Evolutionary conservation across 2,329 filamentous ascomycete species (phyloP).

Genomic region (Phoma sp.): DNA sequence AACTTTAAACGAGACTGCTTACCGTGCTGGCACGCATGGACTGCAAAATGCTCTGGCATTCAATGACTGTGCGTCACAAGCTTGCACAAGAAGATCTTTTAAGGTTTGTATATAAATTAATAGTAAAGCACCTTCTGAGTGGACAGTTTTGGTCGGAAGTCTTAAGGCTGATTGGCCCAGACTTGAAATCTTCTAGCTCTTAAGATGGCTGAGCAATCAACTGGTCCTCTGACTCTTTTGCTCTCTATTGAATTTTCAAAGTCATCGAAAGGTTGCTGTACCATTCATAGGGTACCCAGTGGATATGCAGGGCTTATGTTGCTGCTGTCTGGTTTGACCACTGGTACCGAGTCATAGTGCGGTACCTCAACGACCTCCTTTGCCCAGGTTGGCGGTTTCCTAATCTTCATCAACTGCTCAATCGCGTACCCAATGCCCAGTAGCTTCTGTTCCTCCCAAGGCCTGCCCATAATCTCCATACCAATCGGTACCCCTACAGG

Average conservation of each 20-base stretch:
- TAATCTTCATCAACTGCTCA: slow-evolving; percentile 54
- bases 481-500: slow-evolving; percentile 66
- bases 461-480: slow-evolving; percentile 66
- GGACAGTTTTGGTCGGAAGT: too few relatives aligned
- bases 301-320: slow-evolving; percentile 57
- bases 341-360: slow-evolving; percentile 53
- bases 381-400: slow-evolving; percentile 57
- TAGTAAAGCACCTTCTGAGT: too few relatives aligned
- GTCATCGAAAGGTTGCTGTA: too few relatives aligned
- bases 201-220: too few relatives aligned
- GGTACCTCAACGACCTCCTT: slow-evolving; percentile 47
- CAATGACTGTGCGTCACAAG: neutral
- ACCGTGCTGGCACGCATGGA: neutral
- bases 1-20: neutral
- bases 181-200: too few relatives aligned
- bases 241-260: too few relatives aligned
- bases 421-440: slow-evolving; percentile 61
- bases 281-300: slow-evolving; percentile 49
- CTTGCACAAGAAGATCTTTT: too few relatives aligned
- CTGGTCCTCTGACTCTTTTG: too few relatives aligned
- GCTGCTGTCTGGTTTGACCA: slow-evolving; percentile 50
- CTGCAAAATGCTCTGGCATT: neutral
- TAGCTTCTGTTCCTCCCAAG: slow-evolving; percentile 62
- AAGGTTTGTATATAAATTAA: too few relatives aligned
- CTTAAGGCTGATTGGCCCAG: too few relatives aligned